Evolutionary conservation across 2,329 filamentous ascomycete species (phyloP), one percentile per base, ranked within the genome.

Genomic region (Orbilia brochopaga): DNA sequence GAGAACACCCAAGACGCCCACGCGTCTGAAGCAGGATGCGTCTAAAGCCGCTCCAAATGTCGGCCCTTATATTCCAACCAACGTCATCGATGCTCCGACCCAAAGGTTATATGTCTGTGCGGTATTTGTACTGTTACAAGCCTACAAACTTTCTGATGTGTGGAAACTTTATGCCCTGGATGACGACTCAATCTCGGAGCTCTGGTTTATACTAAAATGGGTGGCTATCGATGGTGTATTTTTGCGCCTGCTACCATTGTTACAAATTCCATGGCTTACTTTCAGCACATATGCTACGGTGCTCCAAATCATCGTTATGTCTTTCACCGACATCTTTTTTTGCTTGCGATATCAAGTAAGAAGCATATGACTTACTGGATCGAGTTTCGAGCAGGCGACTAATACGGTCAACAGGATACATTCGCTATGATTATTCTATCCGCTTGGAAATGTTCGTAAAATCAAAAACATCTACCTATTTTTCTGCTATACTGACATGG

Each of bases 151-250:
- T 35, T 96, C 92, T 79, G 92, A 99, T 81, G 64, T 76, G 19
- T 67, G 74, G 37, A 70, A 72, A 37, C 64, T 77, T 8, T 76
- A 76, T 52, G 59, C 74, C 35, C 88, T 92, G 65, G 90, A 93
- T 74, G 90, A 95, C 74, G 88, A 91, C 77, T 96, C 92, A n/a
- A 88, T 77, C 62, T 75, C 75, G 8, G 75, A 76, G 51, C 54
- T 94, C 73, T 90, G 87, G 85, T 84, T 93, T 54, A 97, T 97
- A 78, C 82, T 96, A 77, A 99, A 97, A 85, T 99, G 94, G 94
- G 85, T 90, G 74, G 83, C 87, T 66, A 86, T 99, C 74, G 94
- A 99, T 81, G 89, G 90, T 72, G 80, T 89, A 23, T 97, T 92
- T 79, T 83, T 97, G 74, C 96, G 95, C 79, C 90, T 90, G 6